Conservation (phyloP, 164 flowering plant species). For the Vitis vinifera region DNA sequence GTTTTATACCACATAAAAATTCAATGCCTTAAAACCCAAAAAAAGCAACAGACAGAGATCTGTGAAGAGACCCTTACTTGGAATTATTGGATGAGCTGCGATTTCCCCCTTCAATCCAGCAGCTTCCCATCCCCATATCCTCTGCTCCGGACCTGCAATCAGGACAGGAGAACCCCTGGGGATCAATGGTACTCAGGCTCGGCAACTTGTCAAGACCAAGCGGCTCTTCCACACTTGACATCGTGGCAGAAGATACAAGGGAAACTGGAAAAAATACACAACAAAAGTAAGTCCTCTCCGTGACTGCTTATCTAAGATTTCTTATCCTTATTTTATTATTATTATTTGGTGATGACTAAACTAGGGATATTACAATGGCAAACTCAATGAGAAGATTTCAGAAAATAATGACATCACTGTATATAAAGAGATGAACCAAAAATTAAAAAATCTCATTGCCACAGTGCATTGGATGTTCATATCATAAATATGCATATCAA, state of each 20-base stretch:
- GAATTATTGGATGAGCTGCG: conserved; percentile 84
- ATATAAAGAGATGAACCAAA: no score
- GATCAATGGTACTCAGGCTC: conserved; percentile 60
- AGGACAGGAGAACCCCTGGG: conserved; percentile 64
- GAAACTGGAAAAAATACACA: conserved; percentile 25
- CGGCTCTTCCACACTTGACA: conserved; percentile 96
- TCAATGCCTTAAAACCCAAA: neutral
- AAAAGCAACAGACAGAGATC: neutral
- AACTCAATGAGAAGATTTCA: no score
- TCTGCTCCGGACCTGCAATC: conserved; percentile 65
- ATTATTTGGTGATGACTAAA: no score
- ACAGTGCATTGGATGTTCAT: no score
- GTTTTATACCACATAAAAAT: no score
- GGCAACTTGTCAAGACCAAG: conserved; percentile 73
- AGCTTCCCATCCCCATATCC: conserved; percentile 66
- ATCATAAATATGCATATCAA: no score
- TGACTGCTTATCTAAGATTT: conserved; percentile 16
- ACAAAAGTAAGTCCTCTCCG: conserved; percentile 23
- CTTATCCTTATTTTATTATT: no score
- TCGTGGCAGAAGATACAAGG: conserved; percentile 26
- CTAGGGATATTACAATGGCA: no score
- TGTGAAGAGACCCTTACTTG: conserved; percentile 44
- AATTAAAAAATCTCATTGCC: no score
- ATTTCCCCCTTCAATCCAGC: conserved; percentile 77
- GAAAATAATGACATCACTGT: no score